Evolutionary conservation across 306 rosid species (phyloP).

Genomic region (Amphicarpaea edgeworthii): DNA sequence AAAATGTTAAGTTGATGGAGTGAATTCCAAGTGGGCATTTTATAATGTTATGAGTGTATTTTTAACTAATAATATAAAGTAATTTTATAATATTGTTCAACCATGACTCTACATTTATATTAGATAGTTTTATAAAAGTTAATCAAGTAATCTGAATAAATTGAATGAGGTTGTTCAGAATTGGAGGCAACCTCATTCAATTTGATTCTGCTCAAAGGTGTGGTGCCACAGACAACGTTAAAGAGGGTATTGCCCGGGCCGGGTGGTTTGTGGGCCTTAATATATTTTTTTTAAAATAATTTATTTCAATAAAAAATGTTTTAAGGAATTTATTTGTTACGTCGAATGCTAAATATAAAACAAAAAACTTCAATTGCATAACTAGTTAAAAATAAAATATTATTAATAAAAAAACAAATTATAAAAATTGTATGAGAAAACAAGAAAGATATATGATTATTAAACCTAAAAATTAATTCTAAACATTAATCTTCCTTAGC

Average conservation of each 20-base stretch:
- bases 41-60: too few species aligned
- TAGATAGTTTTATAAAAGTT: neutral
- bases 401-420: neutral
- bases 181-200: constrained; percentile 9
- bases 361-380: neutral
- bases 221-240: too few species aligned
- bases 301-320: too few species aligned
- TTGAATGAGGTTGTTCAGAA: constrained; percentile 25
- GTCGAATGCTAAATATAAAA: neutral
- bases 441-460: neutral
- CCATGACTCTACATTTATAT: neutral
- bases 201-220: neutral
- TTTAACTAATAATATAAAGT: too few species aligned
- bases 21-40: neutral
- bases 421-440: neutral
- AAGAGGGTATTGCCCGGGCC: too few species aligned
- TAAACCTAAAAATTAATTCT: neutral
- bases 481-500: neutral
- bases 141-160: neutral
- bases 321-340: neutral
- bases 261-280: too few species aligned
- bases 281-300: too few species aligned
- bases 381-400: neutral
- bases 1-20: neutral
- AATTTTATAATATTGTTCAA: too few species aligned